Base-by-base conservation (phyloP, 1,284 basidiomycete species). In the Gomphus sp. region DNA sequence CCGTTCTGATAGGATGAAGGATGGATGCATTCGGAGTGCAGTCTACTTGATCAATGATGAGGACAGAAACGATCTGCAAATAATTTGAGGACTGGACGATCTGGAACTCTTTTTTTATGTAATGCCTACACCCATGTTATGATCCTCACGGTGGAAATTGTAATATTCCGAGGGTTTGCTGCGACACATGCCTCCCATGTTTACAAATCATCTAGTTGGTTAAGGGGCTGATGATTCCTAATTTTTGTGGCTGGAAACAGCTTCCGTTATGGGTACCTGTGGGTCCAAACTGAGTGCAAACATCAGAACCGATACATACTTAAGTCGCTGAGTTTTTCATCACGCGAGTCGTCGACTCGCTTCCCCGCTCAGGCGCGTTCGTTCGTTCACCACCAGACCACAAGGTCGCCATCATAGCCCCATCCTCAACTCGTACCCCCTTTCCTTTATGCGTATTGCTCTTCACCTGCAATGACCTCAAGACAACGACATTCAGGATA, bases 311-410 rank as follows among this genome's bases (percentile, higher is more conserved):
- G 28, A 59, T 59, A 59, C 52, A 44, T 58, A 59, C n/a, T n/a
- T n/a, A n/a, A 59, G 58, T 59, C 58, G 52, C 44, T 59, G 58
- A 54, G 57, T 54, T 43, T 37, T 33, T 9, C n/a, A 33, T 41
- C 33, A 31, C 43, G 16, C 49, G 56, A 58, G 56, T 34, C 56
- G 53, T 52, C 58, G 25, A 59, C 58, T 53, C 58, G 58, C 58
- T 45, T n/a, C 43, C 16, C 39, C 33, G 6, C 39, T 54, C 58
- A 53, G 54, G 58, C 52, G 58, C 58, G 58, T 59, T 53, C 58
- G 58, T 59, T 59, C 58, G 11, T 59, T 59, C 8, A 22, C 39
- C 44, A 22, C 57, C 53, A 58, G 58, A 54, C 58, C 58, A 53
- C 44, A 54, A 52, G 58, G 58, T 59, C 58, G 50, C 58, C 48